These are phyloP conservation scores for Clausena lansium DNA, from an alignment of 345 rosid species.

Conservation along the genomic window DNA sequence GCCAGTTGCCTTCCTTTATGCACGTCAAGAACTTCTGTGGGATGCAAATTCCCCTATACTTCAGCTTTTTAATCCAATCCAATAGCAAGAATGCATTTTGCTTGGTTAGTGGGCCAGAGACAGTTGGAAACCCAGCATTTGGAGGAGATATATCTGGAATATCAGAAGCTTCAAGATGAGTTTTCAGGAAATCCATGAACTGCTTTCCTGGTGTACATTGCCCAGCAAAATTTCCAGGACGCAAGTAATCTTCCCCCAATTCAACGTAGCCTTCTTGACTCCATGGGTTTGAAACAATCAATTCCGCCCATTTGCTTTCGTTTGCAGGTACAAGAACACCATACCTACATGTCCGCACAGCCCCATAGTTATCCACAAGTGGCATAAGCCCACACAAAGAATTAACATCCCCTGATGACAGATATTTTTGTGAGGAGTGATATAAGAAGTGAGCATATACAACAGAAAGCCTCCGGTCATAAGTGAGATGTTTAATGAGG, in stretches of 20 bases:
- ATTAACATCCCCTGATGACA: slow-evolving; percentile 26
- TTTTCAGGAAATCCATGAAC: slow-evolving; percentile 43
- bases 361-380: slow-evolving; percentile 52
- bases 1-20: slow-evolving; percentile 60
- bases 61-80: slow-evolving; percentile 46
- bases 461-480: slow-evolving; percentile 37
- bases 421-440: slow-evolving; percentile 32
- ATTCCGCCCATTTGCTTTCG: slow-evolving; percentile 57
- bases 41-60: slow-evolving; percentile 5
- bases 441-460: slow-evolving; percentile 55
- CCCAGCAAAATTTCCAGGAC: slow-evolving; percentile 35
- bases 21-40: slow-evolving; percentile 44
- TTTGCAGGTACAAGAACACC: slow-evolving; percentile 68
- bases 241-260: slow-evolving; percentile 51
- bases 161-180: slow-evolving; percentile 37
- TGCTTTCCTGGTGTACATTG: slow-evolving; percentile 22
- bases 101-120: slow-evolving; percentile 48
- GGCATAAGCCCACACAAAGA: slow-evolving; percentile 42
- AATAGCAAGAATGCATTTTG: slow-evolving; percentile 53
- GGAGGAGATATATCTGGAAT: slow-evolving; percentile 59
- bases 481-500: slow-evolving; percentile 15
- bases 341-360: slow-evolving; percentile 13
- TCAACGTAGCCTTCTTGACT: slow-evolving; percentile 41
- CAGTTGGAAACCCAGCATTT: slow-evolving; percentile 46
- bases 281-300: slow-evolving; percentile 60